Evolutionary conservation across 169 alveolate species (phyloP).

Genomic region (Cardiosporidium cionae): DNA sequence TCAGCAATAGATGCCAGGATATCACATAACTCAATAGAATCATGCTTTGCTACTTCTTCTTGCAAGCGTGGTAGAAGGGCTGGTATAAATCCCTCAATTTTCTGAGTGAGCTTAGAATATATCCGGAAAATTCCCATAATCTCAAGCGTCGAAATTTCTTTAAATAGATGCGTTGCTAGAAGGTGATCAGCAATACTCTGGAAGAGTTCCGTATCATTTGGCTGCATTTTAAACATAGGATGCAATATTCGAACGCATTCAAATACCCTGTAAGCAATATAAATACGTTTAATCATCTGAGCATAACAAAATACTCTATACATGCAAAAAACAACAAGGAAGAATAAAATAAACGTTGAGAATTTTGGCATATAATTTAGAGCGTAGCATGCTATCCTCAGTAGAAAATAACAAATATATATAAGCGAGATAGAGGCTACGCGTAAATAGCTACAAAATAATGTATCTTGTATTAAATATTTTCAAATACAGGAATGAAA

Average conservation of each 20-base stretch:
- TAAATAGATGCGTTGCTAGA: neutral
- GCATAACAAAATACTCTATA: no score
- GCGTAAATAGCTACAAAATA: no score
- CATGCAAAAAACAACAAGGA: no score
- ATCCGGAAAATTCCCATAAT: neutral
- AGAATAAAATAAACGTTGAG: neutral
- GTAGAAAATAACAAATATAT: neutral
- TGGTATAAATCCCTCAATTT: neutral
- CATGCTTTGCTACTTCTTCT: neutral
- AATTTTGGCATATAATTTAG: neutral
- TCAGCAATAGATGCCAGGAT: neutral
- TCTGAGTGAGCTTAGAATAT: neutral
- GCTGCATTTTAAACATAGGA: neutral
- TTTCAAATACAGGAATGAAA: neutral
- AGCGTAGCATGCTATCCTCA: neutral
- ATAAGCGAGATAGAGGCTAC: no score
- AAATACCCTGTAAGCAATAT: neutral
- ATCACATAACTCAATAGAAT: conserved; percentile 11
- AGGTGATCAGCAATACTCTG: neutral
- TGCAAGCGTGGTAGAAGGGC: neutral
- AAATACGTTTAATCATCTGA: no score
- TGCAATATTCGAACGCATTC: neutral
- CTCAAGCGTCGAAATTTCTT: neutral
- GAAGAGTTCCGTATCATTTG: neutral
- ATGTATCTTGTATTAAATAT: no score